Percentiles rank a stretch among this genome's conserved stretches.
Evolutionary conservation across 2,329 filamentous ascomycete genomes (phyloP).

Genomic region (Massarina eburnea): DNA sequence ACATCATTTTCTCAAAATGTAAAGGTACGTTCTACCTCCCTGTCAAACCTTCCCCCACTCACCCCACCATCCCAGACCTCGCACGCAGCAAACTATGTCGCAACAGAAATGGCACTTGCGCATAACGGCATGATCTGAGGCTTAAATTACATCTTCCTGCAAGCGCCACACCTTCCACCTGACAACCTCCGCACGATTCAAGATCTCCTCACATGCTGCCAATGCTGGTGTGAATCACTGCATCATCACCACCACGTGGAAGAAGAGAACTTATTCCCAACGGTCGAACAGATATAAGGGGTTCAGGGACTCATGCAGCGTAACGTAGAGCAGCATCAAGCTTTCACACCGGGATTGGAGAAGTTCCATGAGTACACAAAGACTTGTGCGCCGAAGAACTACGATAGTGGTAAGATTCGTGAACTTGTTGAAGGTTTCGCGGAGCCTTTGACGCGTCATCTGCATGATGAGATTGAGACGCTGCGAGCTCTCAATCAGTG

Average conservation of each 20-base stretch:
- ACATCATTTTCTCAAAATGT: conserved; percentile 26
- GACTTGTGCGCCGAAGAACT: conserved; percentile 11
- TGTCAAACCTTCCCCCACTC: conserved; percentile 4
- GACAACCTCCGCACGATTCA: conserved; percentile 56
- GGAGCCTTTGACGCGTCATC: conserved; percentile 14
- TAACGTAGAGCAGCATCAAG: conserved; percentile 58
- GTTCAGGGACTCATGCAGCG: conserved; percentile 56
- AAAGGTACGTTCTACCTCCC: conserved; percentile 3
- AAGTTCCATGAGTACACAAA: conserved; percentile 26
- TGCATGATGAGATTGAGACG: conserved; percentile 24
- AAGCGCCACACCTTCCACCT: conserved; percentile 54
- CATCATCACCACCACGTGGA: conserved; percentile 65
- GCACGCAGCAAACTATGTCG: conserved; percentile 47
- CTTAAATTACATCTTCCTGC: conserved; percentile 65
- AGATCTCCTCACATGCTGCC: conserved; percentile 33
- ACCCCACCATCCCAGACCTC: conserved; percentile 21
- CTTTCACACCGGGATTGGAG: conserved; percentile 57
- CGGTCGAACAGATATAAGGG: conserved; percentile 55
- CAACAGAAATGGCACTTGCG: conserved; percentile 63
- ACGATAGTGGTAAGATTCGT: conserved; percentile 12
- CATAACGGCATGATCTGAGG: conserved; percentile 66
- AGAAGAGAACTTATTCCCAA: conserved; percentile 59
- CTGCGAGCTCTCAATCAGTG: conserved; percentile 17
- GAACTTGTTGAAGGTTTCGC: conserved; percentile 21
- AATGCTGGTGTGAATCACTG: conserved; percentile 54